Evolutionary conservation across 495 filamentous ascomycete genomes (phyloP).

Genomic region (Rhizodiscina lignyota): DNA sequence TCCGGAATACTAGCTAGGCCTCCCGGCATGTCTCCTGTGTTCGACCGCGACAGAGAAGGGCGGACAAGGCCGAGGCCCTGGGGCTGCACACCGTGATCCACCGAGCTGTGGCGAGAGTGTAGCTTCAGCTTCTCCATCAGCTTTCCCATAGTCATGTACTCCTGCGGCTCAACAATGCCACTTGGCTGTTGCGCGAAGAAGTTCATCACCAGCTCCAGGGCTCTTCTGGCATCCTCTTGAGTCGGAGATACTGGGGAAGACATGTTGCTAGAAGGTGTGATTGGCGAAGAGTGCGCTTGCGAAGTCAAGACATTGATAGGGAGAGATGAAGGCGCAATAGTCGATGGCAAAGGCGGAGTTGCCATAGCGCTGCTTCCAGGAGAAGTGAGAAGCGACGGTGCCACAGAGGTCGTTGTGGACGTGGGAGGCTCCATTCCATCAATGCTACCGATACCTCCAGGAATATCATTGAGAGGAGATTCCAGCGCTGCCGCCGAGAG

Average conservation of each 20-base stretch:
- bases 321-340: constrained; percentile 1
- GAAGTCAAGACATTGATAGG: not conserved
- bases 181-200: constrained; percentile 65
- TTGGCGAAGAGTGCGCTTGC: constrained; percentile 2
- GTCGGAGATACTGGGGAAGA: constrained; percentile 44
- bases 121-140: constrained; percentile 78
- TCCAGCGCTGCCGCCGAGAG: constrained; percentile 45
- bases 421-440: too few relatives aligned
- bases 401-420: constrained; percentile 9
- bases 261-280: not conserved
- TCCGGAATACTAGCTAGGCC: too few relatives aligned
- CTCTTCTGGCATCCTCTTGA: constrained; percentile 75
- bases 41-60: too few relatives aligned
- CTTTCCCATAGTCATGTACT: constrained; percentile 68
- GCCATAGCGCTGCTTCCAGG: constrained; percentile 23
- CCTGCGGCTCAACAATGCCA: constrained; percentile 58
- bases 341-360: constrained; percentile 23
- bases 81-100: not conserved
- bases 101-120: constrained; percentile 20
- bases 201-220: constrained; percentile 69
- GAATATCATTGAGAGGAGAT: constrained; percentile 47
- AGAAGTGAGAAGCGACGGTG: constrained; percentile 35
- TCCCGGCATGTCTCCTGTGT: too few relatives aligned
- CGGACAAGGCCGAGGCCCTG: not conserved
- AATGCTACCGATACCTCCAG: too few relatives aligned